A percentile compares a stretch with the other conserved stretches of the same genome.
Evolutionary conservation across 176 grass and related monocot species (phyloP).

Genomic region (Musa schizocarpa): DNA sequence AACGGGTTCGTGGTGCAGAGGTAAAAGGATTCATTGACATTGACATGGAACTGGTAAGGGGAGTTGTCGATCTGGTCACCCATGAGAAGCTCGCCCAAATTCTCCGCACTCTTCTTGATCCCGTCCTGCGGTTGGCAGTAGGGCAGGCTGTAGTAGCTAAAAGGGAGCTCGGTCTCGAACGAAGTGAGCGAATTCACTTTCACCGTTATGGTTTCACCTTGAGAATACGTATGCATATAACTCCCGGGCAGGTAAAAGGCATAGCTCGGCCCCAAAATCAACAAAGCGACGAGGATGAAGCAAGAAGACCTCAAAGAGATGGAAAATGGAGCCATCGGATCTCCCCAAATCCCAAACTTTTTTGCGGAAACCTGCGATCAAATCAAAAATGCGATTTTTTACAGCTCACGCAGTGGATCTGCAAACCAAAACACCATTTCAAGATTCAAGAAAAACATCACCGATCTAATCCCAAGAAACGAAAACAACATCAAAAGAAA

Average conservation of each 20-base stretch:
- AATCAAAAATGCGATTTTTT: background rate
- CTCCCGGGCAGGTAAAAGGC: slow-evolving; percentile 2
- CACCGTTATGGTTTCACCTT: background rate
- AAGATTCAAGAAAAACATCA: too few relatives aligned
- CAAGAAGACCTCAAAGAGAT: background rate
- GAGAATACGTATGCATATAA: background rate
- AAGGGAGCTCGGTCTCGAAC: background rate
- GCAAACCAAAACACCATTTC: too few relatives aligned
- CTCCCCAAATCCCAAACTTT: background rate
- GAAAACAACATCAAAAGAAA: too few relatives aligned
- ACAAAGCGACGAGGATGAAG: background rate
- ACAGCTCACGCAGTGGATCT: too few relatives aligned
- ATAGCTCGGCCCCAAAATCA: background rate
- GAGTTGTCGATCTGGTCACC: slow-evolving; percentile 6
- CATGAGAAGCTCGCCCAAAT: slow-evolving; percentile 9
- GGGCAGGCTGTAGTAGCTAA: slow-evolving; percentile 2
- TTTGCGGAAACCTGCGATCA: background rate
- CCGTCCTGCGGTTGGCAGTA: background rate
- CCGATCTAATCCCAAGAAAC: too few relatives aligned
- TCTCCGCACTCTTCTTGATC: slow-evolving; percentile 12
- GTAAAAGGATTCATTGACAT: background rate
- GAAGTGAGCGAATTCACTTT: slow-evolving; percentile 5
- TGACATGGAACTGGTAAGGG: slow-evolving; percentile 3
- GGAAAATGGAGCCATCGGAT: background rate
- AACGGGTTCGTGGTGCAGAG: slow-evolving; percentile 1